Conservation (phyloP, 176 grass and related monocot species). For the Oryza meridionalis region DNA sequence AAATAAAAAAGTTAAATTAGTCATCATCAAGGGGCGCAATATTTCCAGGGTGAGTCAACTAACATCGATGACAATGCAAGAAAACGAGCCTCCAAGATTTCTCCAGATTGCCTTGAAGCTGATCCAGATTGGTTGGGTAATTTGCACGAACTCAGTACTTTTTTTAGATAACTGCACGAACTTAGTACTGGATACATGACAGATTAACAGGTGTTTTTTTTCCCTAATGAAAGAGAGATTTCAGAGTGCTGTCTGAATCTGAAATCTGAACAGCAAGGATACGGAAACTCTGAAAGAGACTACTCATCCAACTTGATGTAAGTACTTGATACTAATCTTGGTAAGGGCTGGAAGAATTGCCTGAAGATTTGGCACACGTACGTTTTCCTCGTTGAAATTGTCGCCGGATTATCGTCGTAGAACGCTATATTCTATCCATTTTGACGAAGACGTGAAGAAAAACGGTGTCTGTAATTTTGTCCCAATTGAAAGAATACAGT, state of each 20-base stretch:
- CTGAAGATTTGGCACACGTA: neutral
- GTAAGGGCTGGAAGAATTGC: neutral
- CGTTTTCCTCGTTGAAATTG: neutral
- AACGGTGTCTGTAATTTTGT: neutral
- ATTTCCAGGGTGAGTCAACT: slow-evolving; percentile 7
- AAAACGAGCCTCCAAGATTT: neutral
- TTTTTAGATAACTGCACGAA: neutral
- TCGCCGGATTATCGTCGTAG: neutral
- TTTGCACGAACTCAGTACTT: neutral
- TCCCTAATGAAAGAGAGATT: too few relatives aligned
- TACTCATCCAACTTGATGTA: neutral
- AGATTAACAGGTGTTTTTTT: neutral
- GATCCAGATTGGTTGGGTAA: too few relatives aligned
- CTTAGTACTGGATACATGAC: neutral
- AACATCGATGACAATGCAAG: neutral
- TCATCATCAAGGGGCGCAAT: neutral
- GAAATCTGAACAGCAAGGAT: neutral
- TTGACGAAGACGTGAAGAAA: neutral
- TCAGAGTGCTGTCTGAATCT: neutral
- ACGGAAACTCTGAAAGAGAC: neutral
- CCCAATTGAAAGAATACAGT: too few relatives aligned
- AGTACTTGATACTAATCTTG: too few relatives aligned
- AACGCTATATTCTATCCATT: neutral
- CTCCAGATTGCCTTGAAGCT: neutral
- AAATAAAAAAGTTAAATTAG: neutral